These are phyloP conservation scores for Ogataea wickerhamii DNA, from an alignment of 805 yeast genomes.

Conservation along the genomic window DNA sequence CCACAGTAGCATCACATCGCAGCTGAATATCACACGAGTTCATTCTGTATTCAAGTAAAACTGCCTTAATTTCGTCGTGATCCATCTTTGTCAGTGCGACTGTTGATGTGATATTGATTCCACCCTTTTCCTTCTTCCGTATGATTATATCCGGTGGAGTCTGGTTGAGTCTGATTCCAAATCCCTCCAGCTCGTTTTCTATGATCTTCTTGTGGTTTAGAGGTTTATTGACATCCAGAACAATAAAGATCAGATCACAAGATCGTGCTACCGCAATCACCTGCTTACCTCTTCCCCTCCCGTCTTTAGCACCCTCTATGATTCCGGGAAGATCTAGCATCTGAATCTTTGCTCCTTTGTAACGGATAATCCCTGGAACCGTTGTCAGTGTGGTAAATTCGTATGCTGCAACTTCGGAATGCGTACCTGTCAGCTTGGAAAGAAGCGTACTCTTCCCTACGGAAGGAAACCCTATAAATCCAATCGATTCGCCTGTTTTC, in stretches of 20 bases:
- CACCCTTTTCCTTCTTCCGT: constrained; percentile 94
- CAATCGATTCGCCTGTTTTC: constrained; percentile 96
- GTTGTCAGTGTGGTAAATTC: constrained; percentile 97
- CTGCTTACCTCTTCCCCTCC: constrained; percentile 91
- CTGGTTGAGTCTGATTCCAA: constrained; percentile 91
- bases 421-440: constrained; percentile 89
- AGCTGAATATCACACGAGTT: constrained; percentile 95
- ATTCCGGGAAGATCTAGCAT: constrained; percentile 91
- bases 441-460: constrained; percentile 87
- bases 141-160: constrained; percentile 89
- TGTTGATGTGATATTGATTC: constrained; percentile 88
- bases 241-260: constrained; percentile 88
- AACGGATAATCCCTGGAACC: constrained; percentile 94
- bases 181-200: constrained; percentile 94
- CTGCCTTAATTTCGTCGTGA: constrained; percentile 91
- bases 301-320: constrained; percentile 88
- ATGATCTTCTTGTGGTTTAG: constrained; percentile 90
- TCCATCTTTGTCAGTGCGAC: constrained; percentile 90
- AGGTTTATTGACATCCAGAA: constrained; percentile 94
- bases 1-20: constrained; percentile 97
- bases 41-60: constrained; percentile 91
- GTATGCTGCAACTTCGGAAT: constrained; percentile 96
- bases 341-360: constrained; percentile 96
- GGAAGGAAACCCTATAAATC: constrained; percentile 97
- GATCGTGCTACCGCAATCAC: constrained; percentile 99